Conservation (phyloP, 163 green algal genomes). For the Trebouxia gelatinosa region DNA sequence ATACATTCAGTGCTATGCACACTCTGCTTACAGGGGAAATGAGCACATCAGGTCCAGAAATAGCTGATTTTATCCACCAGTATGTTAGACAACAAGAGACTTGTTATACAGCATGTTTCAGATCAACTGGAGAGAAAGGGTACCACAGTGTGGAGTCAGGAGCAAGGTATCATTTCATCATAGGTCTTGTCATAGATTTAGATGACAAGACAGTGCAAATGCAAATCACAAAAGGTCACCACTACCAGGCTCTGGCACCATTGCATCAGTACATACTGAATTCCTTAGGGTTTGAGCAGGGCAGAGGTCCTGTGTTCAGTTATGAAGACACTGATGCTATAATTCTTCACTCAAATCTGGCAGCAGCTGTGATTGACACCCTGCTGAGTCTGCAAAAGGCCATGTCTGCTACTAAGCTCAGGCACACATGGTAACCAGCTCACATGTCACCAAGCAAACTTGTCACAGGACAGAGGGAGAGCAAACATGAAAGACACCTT, state of each 20-base stretch:
- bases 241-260: not conserved
- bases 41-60: not conserved
- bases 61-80: slow-evolving; percentile 17
- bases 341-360: slow-evolving; percentile 19
- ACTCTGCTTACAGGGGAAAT: not conserved
- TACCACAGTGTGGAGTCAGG: slow-evolving; percentile 16
- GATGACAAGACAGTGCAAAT: slow-evolving; percentile 9
- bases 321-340: slow-evolving; percentile 20
- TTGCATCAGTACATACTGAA: slow-evolving; percentile 6
- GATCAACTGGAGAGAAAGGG: not conserved
- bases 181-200: slow-evolving; percentile 25
- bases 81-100: slow-evolving; percentile 10
- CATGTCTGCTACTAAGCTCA: not conserved
- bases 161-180: slow-evolving; percentile 16
- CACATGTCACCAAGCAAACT: slow-evolving; percentile 15
- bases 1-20: slow-evolving; percentile 3
- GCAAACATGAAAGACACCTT: slow-evolving; percentile 18
- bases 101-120: slow-evolving; percentile 7
- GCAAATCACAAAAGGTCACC: slow-evolving; percentile 5
- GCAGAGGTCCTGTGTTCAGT: slow-evolving; percentile 1
- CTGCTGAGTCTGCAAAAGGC: slow-evolving; percentile 16
- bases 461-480: not conserved
- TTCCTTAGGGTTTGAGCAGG: slow-evolving; percentile 6
- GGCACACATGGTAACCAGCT: not conserved
- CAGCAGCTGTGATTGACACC: slow-evolving; percentile 20